Conservation (phyloP, 257 asterid genomes). For the Osmanthus fragrans region DNA sequence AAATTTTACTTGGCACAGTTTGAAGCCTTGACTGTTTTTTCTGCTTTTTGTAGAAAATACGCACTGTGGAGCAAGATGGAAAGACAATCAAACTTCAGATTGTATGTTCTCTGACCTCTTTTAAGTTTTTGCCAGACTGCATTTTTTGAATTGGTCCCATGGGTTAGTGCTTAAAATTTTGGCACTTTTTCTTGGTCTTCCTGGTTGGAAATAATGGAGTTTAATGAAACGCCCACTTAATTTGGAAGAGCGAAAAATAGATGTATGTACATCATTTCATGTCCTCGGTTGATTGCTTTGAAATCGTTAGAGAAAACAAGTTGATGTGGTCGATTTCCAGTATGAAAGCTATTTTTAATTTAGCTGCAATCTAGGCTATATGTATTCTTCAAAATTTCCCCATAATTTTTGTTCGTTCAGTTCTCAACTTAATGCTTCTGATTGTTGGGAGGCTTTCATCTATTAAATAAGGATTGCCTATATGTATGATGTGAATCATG, state of each 20-base stretch:
- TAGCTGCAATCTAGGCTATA: neutral
- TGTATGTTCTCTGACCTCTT: constrained; percentile 34
- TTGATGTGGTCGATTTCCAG: neutral
- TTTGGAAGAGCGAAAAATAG: neutral
- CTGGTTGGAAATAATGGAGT: neutral
- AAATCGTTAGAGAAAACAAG: neutral
- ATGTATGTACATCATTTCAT: neutral
- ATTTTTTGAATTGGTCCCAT: constrained; percentile 1
- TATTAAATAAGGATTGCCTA: neutral
- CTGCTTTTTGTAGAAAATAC: constrained; percentile 63
- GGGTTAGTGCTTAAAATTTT: neutral
- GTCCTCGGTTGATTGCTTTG: neutral
- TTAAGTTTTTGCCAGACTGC: constrained; percentile 9
- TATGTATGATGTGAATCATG: neutral
- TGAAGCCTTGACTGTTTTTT: constrained; percentile 16
- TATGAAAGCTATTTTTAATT: neutral
- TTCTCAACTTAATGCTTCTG: no score
- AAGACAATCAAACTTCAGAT: constrained; percentile 89
- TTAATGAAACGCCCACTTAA: neutral
- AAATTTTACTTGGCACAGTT: constrained; percentile 7
- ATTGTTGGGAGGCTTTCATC: neutral
- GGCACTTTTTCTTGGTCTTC: neutral
- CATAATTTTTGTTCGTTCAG: neutral
- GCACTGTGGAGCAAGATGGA: constrained; percentile 90
- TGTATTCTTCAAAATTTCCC: neutral